These are phyloP conservation scores for Capsicum pubescens DNA, from an alignment of 257 asterid species.

Conservation along the genomic window DNA sequence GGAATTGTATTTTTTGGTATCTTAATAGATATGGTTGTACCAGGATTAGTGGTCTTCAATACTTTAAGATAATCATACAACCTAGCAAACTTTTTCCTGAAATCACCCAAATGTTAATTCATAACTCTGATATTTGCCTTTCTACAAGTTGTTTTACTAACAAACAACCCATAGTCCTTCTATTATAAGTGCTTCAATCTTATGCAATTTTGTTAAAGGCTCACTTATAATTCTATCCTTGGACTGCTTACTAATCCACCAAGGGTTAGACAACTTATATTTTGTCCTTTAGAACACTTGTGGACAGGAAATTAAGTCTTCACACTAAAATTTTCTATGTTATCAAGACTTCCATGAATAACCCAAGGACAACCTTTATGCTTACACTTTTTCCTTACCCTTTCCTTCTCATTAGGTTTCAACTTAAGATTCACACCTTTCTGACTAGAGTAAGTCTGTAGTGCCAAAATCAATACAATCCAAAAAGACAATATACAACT, in stretches of 20 bases:
- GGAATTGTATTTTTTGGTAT: neutral
- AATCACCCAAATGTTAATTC: neutral
- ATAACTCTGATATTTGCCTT: neutral
- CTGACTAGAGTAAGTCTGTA: neutral
- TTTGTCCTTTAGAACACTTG: neutral
- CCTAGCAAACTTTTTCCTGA: neutral
- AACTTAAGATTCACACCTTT: neutral
- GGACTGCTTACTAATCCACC: neutral
- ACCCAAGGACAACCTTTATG: too few species aligned
- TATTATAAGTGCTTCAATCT: neutral
- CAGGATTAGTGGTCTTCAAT: neutral
- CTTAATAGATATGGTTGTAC: neutral
- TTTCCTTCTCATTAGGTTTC: neutral
- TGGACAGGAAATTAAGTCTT: neutral
- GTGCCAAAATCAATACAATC: neutral
- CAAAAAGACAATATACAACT: neutral
- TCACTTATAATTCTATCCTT: neutral
- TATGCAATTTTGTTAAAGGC: neutral
- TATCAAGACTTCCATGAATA: too few species aligned
- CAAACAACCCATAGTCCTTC: neutral
- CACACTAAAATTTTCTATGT: too few species aligned
- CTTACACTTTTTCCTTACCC: neutral
- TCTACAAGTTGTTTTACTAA: neutral
- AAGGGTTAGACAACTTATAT: neutral
- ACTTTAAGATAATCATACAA: neutral